A percentile compares a stretch with the other conserved stretches of the same genome.
phyloP scores from a whole-genome alignment of 345 rosid genomes.

The Rhizophora apiculata region DNA sequence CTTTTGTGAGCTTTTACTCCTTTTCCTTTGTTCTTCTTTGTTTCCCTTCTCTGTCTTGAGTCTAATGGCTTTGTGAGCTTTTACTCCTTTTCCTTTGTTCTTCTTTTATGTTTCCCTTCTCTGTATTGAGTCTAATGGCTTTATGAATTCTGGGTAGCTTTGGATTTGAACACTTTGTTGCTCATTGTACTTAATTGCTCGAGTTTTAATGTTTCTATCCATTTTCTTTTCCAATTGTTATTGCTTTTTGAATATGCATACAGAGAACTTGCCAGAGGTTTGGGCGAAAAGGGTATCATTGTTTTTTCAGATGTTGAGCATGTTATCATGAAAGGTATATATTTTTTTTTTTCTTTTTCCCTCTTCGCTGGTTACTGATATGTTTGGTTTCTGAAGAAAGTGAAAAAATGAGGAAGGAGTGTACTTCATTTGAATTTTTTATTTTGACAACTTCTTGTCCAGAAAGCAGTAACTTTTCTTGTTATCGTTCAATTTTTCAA shows the following conservation, averaged over 20 bases:
- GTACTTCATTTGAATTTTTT: neutral
- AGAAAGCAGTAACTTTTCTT: neutral
- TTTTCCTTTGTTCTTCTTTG: neutral
- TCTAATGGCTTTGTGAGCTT: neutral
- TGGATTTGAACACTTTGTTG: neutral
- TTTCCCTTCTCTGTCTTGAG: neutral
- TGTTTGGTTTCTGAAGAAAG: neutral
- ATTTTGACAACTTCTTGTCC: neutral
- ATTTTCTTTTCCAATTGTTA: neutral
- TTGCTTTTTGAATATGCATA: constrained; percentile 7
- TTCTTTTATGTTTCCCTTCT: neutral
- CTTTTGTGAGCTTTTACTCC: constrained; percentile 48
- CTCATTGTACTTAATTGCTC: neutral
- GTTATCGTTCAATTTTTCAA: too few species aligned
- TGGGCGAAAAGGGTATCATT: constrained; percentile 66
- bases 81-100: neutral
- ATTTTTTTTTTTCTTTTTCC: neutral
- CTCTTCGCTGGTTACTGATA: neutral
- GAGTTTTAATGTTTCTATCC: neutral
- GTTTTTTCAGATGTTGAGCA: constrained; percentile 72
- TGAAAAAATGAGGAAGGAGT: neutral
- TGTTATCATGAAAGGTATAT: constrained; percentile 64
- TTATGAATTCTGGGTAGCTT: neutral
- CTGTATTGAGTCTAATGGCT: neutral
- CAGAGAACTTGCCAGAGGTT: constrained; percentile 80